Base-by-base conservation (phyloP, 2,329 filamentous ascomycete genomes). In the Botrytis hyacinthi region DNA sequence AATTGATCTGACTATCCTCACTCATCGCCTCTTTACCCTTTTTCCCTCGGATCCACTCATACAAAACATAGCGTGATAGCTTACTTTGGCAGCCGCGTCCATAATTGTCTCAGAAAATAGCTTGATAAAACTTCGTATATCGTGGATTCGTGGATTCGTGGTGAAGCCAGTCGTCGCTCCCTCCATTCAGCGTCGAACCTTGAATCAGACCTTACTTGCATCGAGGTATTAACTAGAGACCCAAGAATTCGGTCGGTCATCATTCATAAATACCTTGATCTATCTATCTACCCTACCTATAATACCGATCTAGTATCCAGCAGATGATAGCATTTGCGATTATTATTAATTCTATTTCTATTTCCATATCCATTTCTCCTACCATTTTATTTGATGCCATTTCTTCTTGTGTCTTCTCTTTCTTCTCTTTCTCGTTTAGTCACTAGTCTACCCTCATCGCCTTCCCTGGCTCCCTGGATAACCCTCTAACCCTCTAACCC, bases 51-150 rank as follows among this genome's bases (percentile, higher is more conserved):
- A 54, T 54, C 71, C 71, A 72, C 71, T 18, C 40, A 72, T 72
- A 32, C 40, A 72, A 72, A 72, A 68, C 71, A n/a, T 68, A 72
- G 71, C 61, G 44, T 67, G 69, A 62, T 42, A 37, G 66, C 67
- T 60, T 51, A 48, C 69, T 71, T 63, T 61, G 69, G 57, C 54
- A 70, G 54, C 68, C 54, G 54, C 40, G 54, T 48, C 29, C 40
- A 59, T 70, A 4, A 18, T 68, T 68, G 44, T 37, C 46, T 68
- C 29, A 48, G 63, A 68, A 40, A 35, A 54, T 7, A n/a, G 18
- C 29, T 59, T 40, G 3, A 16, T n/a, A 40, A 54, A 54, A 54
- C 32, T 37, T 26, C 32, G 32, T 61, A 61, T n/a, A 51, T 51
- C 48, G 48, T 51, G 48, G 48, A 51, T 51, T n/a, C 48, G 46